Evolutionary conservation across 2,329 filamentous ascomycete species (phyloP), one percentile per base, ranked within the genome.

Genomic region (Ilyonectria mors-panacis): DNA sequence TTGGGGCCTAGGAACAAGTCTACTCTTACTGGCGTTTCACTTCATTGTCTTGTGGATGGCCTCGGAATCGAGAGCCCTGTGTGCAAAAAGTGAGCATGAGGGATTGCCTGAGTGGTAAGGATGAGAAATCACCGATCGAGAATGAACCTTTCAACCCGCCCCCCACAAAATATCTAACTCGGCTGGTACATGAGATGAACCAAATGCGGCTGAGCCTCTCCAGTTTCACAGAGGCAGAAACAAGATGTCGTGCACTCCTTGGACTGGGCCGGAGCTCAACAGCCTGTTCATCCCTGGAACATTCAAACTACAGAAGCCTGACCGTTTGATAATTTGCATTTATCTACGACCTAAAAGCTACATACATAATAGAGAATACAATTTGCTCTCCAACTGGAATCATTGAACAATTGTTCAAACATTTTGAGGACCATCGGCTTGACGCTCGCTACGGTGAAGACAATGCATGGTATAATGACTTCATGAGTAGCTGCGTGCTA

Each of bases 11-110:
- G 74, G 76, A 17, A 76, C 70, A 17, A 82, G 78, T 19, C 5
- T 78, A 19, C 12, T 77, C 4, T 72, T 83, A 2, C 66, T 82
- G 5, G 68, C 64, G 3, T 65, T 82, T 23, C 82, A 84, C 62
- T 71, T 82, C 57, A 66, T 67, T 1, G 72, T 78, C 1, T 26
- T 84, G 1, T 82, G 79, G 81, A 59, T 79, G 51, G 80, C 80
- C 1, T 70, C 71, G 7, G 73, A 71, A 12, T 79, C 79, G 78
- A 71, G 75, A n/a, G 70, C 76, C 15, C 58, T 84, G 15, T 84
- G 82, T 53, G 72, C 74, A 2, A 64, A 63, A 15, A 68, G 66
- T 6, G 68, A 69, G 9, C 73, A 72, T 26, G 76, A 79, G 7
- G 72, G 70, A 9, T 81, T 79, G 78, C 55, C 63, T 6, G 70